Conservation (phyloP, 371 early-diverging fungal genomes). For the Catenaria anguillulae region DNA sequence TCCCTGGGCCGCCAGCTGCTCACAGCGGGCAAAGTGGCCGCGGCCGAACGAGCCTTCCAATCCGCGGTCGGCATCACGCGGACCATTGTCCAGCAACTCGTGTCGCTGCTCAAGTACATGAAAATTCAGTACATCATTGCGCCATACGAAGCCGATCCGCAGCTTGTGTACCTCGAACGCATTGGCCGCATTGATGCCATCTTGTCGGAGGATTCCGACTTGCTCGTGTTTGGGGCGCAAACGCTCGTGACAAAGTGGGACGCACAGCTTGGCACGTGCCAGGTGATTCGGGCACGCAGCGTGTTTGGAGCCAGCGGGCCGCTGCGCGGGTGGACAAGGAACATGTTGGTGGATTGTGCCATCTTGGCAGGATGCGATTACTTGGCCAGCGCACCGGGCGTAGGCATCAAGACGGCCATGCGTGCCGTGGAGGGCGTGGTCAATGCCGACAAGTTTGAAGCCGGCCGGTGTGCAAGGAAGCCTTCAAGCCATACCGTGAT, state of each 20-base stretch:
- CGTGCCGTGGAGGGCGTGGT: not conserved
- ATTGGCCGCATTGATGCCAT: conserved; percentile 58
- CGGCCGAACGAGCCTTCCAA: conserved; percentile 57
- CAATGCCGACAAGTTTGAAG: conserved; percentile 19
- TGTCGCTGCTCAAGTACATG: conserved; percentile 48
- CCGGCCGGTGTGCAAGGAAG: conserved; percentile 23
- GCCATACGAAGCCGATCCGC: conserved; percentile 98
- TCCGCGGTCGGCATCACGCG: conserved; percentile 54
- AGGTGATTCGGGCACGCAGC: too few relatives aligned
- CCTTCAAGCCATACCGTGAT: not conserved
- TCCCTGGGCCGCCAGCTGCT: conserved; percentile 32
- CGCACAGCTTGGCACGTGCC: conserved; percentile 38
- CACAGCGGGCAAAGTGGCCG: conserved; percentile 29
- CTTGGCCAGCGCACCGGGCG: conserved; percentile 58
- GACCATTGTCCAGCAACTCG: conserved; percentile 58
- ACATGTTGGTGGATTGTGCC: conserved; percentile 72
- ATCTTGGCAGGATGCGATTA: conserved; percentile 97
- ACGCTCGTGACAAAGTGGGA: conserved; percentile 70
- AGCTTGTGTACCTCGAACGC: conserved; percentile 71
- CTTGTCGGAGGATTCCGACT: conserved; percentile 95
- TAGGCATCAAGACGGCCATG: conserved; percentile 82
- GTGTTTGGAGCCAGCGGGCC: conserved; percentile 18
- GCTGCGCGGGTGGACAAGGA: conserved; percentile 23
- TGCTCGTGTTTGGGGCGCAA: conserved; percentile 84
- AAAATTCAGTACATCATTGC: conserved; percentile 74